Base-by-base conservation (phyloP, 805 yeast genomes). In the Ogataea trehalophila region DNA sequence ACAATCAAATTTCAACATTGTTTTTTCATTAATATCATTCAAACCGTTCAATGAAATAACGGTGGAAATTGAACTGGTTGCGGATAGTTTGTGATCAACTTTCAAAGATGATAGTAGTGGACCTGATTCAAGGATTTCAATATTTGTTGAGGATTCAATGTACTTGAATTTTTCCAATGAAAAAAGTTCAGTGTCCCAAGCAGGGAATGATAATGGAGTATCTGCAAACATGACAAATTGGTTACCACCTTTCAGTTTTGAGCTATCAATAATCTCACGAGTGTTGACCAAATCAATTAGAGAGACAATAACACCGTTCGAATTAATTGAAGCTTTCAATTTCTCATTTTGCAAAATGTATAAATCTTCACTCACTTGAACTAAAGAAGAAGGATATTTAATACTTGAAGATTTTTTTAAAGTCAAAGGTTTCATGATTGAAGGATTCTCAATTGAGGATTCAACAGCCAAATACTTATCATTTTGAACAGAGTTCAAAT, bases 131-230 rank as follows among this genome's bases (percentile, higher is more conserved):
- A 70, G 56, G 13, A 74, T 65, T 36, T 68, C 62, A 6, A 75
- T 68, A 23, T 66, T 67, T 16, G 71, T 68, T 0, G 74, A 55
- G 0, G 70, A 67, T 26, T 64, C 67, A 14, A 83, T 64, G 53
- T 81, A 79, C 46, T 70, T 71, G 61, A 76, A 80, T 60, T 85
- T 89, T 57, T 85, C 88, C 48, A 88, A 76, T 0, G 96, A 87
- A 62, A 80, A 94, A 49, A 90, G 74, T 63, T 92, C 99, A 0
- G 98, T 92, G 63, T 92, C 99, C 99, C 99, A 92, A 1, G 98
- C 98, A 40, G 89, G 96, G 82, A 83, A 92, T 47, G 77, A 83
- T 59, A 88, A 72, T 9, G 99, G 99, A 52, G 88, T 86, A 63
- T 94, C 99, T 54, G 91, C 91, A 59, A 86, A 86, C 48, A 94